Evolutionary conservation across 179 eudicot species (phyloP).

Genomic region (Carnegiea gigantea): DNA sequence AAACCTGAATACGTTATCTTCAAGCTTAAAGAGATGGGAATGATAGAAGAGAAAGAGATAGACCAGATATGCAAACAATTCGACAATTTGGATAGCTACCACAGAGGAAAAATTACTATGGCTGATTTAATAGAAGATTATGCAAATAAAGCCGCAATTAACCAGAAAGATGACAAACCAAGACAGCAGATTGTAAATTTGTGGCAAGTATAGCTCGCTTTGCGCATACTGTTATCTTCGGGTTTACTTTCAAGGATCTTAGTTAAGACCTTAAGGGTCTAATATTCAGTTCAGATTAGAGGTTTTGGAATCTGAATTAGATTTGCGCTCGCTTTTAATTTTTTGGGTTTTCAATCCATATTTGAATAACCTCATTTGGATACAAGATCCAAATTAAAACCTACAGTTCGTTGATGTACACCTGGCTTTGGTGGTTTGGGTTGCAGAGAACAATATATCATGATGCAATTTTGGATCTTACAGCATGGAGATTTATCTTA

Average conservation of each 20-base stretch:
- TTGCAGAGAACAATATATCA: too few species aligned
- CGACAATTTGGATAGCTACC: conserved; percentile 37
- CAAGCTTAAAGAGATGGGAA: conserved; percentile 72
- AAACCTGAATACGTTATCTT: conserved; percentile 57
- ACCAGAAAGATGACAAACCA: too few species aligned
- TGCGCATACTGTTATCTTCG: background rate
- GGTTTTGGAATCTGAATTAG: background rate
- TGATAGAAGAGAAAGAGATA: conserved; percentile 43
- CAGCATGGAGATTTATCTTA: too few species aligned
- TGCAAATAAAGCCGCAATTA: background rate
- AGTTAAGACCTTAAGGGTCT: background rate
- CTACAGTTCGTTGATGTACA: background rate
- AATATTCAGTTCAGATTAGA: background rate
- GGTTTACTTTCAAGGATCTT: background rate
- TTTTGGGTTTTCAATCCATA: background rate
- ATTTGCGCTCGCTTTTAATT: background rate
- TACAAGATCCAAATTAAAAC: background rate
- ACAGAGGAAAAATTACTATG: conserved; percentile 46
- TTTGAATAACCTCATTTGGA: background rate
- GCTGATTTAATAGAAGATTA: conserved; percentile 32
- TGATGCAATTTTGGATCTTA: too few species aligned
- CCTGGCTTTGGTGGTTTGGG: background rate
- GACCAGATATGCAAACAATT: conserved; percentile 44
- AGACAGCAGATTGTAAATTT: too few species aligned
- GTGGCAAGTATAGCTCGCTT: background rate